phyloP scores from a whole-genome alignment of 2,329 filamentous ascomycete species.

The Chaetomiaceae sp. region DNA sequence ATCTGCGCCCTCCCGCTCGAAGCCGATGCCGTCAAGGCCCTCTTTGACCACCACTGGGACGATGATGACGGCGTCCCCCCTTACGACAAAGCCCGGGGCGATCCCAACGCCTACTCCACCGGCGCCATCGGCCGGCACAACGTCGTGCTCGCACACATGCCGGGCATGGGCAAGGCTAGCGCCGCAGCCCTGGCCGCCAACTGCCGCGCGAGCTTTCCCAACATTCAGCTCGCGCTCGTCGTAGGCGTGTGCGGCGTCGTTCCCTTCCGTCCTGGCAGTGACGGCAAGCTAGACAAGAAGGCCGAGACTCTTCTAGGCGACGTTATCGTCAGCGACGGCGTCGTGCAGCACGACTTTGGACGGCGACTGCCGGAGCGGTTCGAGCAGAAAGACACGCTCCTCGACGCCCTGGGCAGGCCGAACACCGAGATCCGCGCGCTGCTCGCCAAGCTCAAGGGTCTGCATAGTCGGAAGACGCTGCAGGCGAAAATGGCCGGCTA shows the following conservation, averaged over 20 bases:
- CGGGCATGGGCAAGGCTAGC: constrained; percentile 29
- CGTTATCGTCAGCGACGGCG: constrained; percentile 30
- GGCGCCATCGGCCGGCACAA: constrained; percentile 13
- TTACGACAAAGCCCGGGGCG: constrained; percentile 7
- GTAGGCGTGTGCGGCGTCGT: constrained; percentile 39
- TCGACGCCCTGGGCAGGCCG: constrained; percentile 26
- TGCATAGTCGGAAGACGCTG: constrained; percentile 5
- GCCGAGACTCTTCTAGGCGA: constrained; percentile 29
- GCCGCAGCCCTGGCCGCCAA: constrained; percentile 27
- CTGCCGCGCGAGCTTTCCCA: constrained; percentile 32
- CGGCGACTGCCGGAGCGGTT: constrained; percentile 26
- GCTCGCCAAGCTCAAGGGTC: constrained; percentile 20
- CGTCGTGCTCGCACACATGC: constrained; percentile 29
- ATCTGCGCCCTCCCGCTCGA: constrained; percentile 12
- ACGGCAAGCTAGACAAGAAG: constrained; percentile 4
- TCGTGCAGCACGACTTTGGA: constrained; percentile 31
- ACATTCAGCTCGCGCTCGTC: constrained; percentile 33
- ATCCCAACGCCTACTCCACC: constrained; percentile 9
- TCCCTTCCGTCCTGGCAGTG: neutral
- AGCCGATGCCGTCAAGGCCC: constrained; percentile 7
- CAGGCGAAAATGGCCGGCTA: constrained; percentile 4
- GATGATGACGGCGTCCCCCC: neutral
- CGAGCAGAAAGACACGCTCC: constrained; percentile 22
- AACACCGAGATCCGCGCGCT: constrained; percentile 26
- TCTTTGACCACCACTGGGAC: constrained; percentile 12